phyloP scores from a whole-genome alignment of 257 asterid genomes.

The Sherardia arvensis region DNA sequence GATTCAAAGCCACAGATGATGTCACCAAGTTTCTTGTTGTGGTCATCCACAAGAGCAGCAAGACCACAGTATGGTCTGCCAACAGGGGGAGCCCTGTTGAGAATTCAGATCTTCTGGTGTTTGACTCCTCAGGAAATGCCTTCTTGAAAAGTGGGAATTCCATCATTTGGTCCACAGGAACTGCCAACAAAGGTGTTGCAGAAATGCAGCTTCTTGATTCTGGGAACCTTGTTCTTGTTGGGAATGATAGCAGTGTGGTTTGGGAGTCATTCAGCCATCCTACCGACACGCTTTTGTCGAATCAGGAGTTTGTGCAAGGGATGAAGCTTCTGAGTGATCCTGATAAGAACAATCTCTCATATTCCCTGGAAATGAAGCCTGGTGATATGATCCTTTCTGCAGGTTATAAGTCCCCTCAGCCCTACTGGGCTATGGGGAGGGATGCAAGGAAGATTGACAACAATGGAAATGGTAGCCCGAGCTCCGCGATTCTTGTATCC shows the following conservation, averaged over 20 bases:
- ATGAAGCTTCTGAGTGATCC: slow-evolving; percentile 58
- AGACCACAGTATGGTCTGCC: slow-evolving; percentile 77
- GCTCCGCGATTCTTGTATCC: slow-evolving; percentile 40
- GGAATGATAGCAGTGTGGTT: slow-evolving; percentile 33
- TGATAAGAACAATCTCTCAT: slow-evolving; percentile 46
- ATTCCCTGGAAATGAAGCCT: slow-evolving; percentile 62
- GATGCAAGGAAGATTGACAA: slow-evolving; percentile 62
- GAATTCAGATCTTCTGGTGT: slow-evolving; percentile 44
- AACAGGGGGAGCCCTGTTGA: slow-evolving; percentile 53
- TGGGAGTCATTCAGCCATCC: slow-evolving; percentile 92
- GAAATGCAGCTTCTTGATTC: slow-evolving; percentile 55
- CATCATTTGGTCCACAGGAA: slow-evolving; percentile 52
- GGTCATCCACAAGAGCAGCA: slow-evolving; percentile 54
- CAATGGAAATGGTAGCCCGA: slow-evolving; percentile 30
- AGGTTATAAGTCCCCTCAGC: slow-evolving; percentile 48
- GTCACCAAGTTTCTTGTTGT: slow-evolving; percentile 61
- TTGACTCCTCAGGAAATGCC: slow-evolving; percentile 64
- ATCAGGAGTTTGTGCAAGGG: slow-evolving; percentile 54
- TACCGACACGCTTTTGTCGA: slow-evolving; percentile 57
- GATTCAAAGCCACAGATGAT: slow-evolving; percentile 49
- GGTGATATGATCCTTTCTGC: slow-evolving; percentile 71
- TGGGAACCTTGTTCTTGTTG: slow-evolving; percentile 65
- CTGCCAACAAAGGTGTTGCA: slow-evolving; percentile 58
- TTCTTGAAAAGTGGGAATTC: slow-evolving; percentile 41
- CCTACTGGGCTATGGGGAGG: slow-evolving; percentile 71